These are phyloP conservation scores for Kandelia obovata DNA, from an alignment of 345 rosid species.

Conservation along the genomic window DNA sequence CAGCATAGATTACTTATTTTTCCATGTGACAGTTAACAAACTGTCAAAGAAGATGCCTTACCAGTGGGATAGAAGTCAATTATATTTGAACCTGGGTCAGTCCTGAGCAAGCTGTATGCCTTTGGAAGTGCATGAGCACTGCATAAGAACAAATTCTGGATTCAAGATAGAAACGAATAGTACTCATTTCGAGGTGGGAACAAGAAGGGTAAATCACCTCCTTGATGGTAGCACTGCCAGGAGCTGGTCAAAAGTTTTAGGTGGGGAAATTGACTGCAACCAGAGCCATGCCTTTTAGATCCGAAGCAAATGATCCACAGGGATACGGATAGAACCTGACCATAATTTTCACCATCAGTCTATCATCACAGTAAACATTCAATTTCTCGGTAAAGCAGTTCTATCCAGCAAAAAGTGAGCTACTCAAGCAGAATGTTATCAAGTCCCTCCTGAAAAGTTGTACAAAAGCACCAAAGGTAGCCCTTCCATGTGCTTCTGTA, in stretches of 20 bases:
- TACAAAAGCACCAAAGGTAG: constrained; percentile 26
- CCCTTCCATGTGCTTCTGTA: constrained; percentile 24
- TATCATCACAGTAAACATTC: background rate
- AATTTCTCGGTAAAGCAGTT: too few species aligned
- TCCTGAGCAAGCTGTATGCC: constrained; percentile 16
- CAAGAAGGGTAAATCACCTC: constrained; percentile 10
- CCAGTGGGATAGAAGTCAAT: constrained; percentile 27
- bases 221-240: constrained; percentile 23
- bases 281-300: constrained; percentile 24
- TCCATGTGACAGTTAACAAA: background rate
- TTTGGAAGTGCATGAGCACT: constrained; percentile 28
- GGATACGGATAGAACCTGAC: constrained; percentile 28
- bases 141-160: background rate
- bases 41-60: constrained; percentile 1
- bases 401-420: too few species aligned
- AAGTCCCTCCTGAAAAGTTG: constrained; percentile 28
- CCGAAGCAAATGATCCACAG: constrained; percentile 27
- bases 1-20: background rate
- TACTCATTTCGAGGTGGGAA: too few species aligned
- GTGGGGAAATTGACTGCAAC: constrained; percentile 20
- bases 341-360: background rate
- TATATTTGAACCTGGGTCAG: constrained; percentile 16
- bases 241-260: constrained; percentile 26
- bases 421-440: constrained; percentile 13
- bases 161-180: too few species aligned